Conservation (phyloP, 2,329 filamentous ascomycete species). For the Aspergillus sp. region DNA sequence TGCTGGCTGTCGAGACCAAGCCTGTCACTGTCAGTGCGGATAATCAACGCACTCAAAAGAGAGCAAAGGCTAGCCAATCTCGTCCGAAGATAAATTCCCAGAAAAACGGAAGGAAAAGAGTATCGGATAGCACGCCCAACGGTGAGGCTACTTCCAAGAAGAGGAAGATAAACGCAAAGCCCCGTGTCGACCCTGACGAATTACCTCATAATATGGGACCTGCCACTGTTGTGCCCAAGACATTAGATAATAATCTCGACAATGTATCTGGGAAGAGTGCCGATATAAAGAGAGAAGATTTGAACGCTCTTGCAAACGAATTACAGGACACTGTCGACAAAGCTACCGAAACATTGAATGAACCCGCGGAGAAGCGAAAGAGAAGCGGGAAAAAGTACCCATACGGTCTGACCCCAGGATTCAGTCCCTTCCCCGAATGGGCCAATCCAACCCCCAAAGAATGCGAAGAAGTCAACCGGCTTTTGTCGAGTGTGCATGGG, state of each 20-base stretch:
- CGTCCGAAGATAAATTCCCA: not conserved
- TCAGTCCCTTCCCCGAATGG: conserved; percentile 63
- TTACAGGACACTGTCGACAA: conserved; percentile 15
- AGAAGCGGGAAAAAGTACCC: conserved; percentile 22
- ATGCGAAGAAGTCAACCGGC: conserved; percentile 62
- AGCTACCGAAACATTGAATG: conserved; percentile 10
- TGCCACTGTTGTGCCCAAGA: conserved; percentile 5
- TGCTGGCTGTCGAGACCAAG: conserved; percentile 8
- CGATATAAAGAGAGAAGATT: conserved; percentile 4
- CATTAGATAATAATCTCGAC: not conserved
- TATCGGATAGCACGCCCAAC: conserved; percentile 4
- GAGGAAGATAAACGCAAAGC: conserved; percentile 8
- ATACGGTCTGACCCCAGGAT: conserved; percentile 53
- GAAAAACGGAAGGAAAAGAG: conserved; percentile 24
- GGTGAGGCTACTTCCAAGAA: conserved; percentile 27
- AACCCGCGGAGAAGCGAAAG: not conserved
- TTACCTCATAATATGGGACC: conserved; percentile 55
- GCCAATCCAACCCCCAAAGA: conserved; percentile 61
- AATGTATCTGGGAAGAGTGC: conserved; percentile 6
- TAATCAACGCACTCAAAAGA: conserved; percentile 22
- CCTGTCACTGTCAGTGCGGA: not conserved
- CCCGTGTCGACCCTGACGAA: conserved; percentile 32
- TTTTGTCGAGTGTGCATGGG: conserved; percentile 64
- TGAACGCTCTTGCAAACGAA: conserved; percentile 4
- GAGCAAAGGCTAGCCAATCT: conserved; percentile 26